Percentiles rank a stretch among this genome's conserved stretches.
phyloP scores from a whole-genome alignment of 768 basidiomycete genomes.

The Aureoboletus auriporus region DNA sequence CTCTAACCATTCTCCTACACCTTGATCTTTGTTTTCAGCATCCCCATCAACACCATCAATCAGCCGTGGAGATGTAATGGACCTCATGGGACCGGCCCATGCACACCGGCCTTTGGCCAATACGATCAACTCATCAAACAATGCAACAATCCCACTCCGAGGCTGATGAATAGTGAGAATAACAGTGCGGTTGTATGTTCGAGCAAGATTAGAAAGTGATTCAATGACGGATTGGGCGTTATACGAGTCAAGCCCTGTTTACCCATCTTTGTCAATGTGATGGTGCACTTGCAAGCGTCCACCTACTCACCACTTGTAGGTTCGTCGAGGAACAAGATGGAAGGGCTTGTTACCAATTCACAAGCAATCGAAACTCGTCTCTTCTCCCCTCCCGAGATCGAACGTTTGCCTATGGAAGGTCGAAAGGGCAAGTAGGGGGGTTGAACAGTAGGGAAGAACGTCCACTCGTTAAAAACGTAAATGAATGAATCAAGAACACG shows the following conservation, averaged over 20 bases:
- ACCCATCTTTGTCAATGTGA: conserved; percentile 1
- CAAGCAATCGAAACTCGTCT: conserved; percentile 96
- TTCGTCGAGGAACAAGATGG: conserved; percentile 94
- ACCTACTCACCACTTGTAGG: conserved; percentile 80
- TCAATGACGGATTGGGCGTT: conserved; percentile 96
- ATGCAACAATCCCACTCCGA: conserved; percentile 91
- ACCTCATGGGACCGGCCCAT: conserved; percentile 29
- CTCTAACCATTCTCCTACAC: conserved; percentile 61
- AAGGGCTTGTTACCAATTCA: conserved; percentile 95
- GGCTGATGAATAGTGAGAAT: conserved; percentile 99
- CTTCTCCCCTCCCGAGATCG: conserved; percentile 97
- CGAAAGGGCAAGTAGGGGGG: not conserved
- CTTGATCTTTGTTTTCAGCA: conserved; percentile 17
- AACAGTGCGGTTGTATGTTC: conserved; percentile 89
- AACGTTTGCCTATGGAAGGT: conserved; percentile 59
- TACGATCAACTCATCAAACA: conserved; percentile 90
- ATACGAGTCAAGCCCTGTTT: conserved; percentile 82
- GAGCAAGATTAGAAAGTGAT: conserved; percentile 77
- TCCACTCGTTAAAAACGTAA: not conserved
- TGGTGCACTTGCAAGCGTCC: not conserved
- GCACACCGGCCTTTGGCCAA: conserved; percentile 72
- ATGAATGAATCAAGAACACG: conserved; percentile 19
- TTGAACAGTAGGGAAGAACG: too few relatives aligned
- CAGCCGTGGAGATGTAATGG: conserved; percentile 4
- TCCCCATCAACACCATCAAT: conserved; percentile 6